phyloP scores from a whole-genome alignment of 129 eudicot genomes.

The Scalesia atractyloides region DNA sequence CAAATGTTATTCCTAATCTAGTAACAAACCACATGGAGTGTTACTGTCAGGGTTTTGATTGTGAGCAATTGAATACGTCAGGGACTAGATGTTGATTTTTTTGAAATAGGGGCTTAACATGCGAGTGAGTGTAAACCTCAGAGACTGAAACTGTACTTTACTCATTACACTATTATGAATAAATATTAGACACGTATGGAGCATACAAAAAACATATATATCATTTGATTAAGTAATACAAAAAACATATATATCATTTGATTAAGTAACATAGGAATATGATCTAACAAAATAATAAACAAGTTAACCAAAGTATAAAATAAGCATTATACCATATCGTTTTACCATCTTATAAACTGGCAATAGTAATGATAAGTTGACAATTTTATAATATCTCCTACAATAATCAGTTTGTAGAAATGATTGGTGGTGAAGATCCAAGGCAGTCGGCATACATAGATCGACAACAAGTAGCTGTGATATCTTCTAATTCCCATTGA shows the following conservation, averaged over 20 bases:
- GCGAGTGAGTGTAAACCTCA: no score
- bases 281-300: neutral
- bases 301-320: neutral
- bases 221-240: neutral
- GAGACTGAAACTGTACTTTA: no score
- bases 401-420: conserved; percentile 9
- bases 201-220: neutral
- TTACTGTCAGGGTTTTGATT: no score
- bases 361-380: conserved; percentile 23
- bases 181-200: no score
- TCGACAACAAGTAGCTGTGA: conserved; percentile 39
- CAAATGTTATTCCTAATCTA: no score
- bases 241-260: neutral
- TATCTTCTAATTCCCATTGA: conserved; percentile 24
- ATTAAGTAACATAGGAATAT: neutral
- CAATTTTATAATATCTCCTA: neutral
- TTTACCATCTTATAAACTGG: conserved; percentile 20
- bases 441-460: conserved; percentile 27
- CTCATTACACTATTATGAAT: no score
- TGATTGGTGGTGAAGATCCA: conserved; percentile 32
- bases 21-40: no score
- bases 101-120: no score
- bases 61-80: no score
- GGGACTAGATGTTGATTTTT: no score
- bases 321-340: conserved; percentile 13